Base-by-base conservation (phyloP, 805 yeast genomes). In the Yamadazyma paraphyllophila region DNA sequence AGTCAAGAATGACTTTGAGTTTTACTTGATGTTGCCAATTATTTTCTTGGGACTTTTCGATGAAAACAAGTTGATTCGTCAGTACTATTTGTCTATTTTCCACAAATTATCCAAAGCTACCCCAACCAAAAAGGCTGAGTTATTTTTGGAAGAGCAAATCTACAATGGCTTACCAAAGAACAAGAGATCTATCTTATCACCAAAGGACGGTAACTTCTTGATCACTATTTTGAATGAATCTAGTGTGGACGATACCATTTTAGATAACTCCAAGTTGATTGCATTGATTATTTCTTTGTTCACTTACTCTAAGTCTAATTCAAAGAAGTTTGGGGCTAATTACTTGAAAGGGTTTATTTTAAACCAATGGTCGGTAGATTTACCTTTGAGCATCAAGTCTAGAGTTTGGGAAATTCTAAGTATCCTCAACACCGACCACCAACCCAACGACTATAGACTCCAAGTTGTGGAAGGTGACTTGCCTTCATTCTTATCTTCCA, bases 301-400 rank as follows among this genome's bases (percentile, higher is more conserved):
- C 81, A 78, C 55, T 61, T 80, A 48, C 60, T 72, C 44, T 48
- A 65, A 50, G 51, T 56, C 77, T 3, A 68, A 72, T 36, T 70
- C 68, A 20, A 82, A 83, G 58, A 81, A 77, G 48, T 59, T 77
- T 36, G 84, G 83, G 12, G 76, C 78, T 46, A 66, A 84, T 5
- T 71, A 77, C 37, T 62, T 83, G 44, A 63, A 63, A 47, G 77
- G 90, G 0, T 86, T 83, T 52, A 72, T 88, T 56, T 79, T 85
- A 14, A 81, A 84, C 45, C 94, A 89, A 62, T 85, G 88, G 57
- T 60, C 73, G 1, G 53, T 66, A 31, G 41, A 60, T 16, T 62
- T 55, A 52, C 65, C 73, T 6, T 49, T 71, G 14, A 73, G 65
- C 15, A 70, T 88, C 16, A 86, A 89, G 57, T 62, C 69, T 36